Evolutionary conservation across 345 rosid genomes (phyloP).

Genomic region (Brassica juncea): DNA sequence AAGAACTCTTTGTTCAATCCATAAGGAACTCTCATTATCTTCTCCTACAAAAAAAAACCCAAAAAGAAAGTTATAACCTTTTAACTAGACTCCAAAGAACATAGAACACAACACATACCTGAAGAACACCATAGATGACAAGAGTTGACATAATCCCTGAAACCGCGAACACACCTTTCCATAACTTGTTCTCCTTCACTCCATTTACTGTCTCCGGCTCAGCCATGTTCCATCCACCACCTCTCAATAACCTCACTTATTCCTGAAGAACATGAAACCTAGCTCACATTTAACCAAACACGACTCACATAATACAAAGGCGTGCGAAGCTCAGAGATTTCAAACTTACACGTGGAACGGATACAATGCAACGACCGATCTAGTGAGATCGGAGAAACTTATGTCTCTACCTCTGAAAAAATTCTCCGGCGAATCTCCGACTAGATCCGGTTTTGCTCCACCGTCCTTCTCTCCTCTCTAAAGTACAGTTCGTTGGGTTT

Average conservation of each 20-base stretch:
- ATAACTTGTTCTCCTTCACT: conserved; percentile 55
- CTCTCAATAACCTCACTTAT: background rate
- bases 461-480: background rate
- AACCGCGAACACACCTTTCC: conserved; percentile 79
- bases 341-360: background rate
- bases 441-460: conserved; percentile 30
- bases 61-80: background rate
- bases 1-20: conserved; percentile 81
- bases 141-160: conserved; percentile 89
- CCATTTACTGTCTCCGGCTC: conserved; percentile 47
- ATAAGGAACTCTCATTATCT: conserved; percentile 91
- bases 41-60: conserved; percentile 57
- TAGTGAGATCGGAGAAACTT: conserved; percentile 4
- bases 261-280: background rate
- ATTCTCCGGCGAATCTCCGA: conserved; percentile 27
- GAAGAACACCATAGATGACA: conserved; percentile 87
- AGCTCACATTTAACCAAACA: background rate
- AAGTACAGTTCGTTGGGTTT: conserved; percentile 19
- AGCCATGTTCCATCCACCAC: conserved; percentile 63
- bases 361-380: conserved; percentile 18
- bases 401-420: background rate
- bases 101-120: conserved; percentile 45
- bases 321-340: conserved; percentile 12
- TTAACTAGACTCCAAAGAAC: background rate
- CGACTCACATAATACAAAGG: conserved; percentile 2